Conservation (phyloP, 2,329 filamentous ascomycete species). For the Calonectria pauciramosa region DNA sequence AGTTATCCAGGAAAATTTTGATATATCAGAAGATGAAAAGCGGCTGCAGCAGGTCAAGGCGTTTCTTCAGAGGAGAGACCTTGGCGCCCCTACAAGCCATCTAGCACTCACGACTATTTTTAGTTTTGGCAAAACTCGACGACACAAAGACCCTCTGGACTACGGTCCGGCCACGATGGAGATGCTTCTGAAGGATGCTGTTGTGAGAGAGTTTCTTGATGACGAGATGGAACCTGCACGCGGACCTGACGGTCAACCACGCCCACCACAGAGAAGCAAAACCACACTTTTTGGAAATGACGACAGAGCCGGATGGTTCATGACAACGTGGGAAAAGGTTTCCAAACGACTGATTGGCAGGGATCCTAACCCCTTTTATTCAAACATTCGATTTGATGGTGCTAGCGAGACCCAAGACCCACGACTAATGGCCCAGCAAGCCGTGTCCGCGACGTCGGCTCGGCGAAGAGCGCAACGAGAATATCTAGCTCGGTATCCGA, state of each 20-base stretch:
- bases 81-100: slow-evolving; percentile 80
- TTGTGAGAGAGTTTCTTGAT: slow-evolving; percentile 94
- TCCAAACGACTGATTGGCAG: slow-evolving; percentile 69
- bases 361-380: slow-evolving; percentile 96
- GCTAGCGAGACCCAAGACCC: slow-evolving; percentile 86
- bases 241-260: slow-evolving; percentile 49
- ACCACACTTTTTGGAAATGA: slow-evolving; percentile 55
- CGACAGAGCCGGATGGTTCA: slow-evolving; percentile 70
- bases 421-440: slow-evolving; percentile 89
- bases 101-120: slow-evolving; percentile 82
- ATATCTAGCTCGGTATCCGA: slow-evolving; percentile 88
- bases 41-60: slow-evolving; percentile 95
- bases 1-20: slow-evolving; percentile 99
- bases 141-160: slow-evolving; percentile 85
- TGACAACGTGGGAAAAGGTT: slow-evolving; percentile 73
- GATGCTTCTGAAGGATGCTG: slow-evolving; percentile 96
- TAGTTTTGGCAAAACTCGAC: slow-evolving; percentile 70
- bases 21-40: slow-evolving; percentile 98
- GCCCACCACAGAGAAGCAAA: slow-evolving; percentile 48
- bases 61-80: slow-evolving; percentile 91
- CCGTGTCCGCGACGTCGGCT: slow-evolving; percentile 84
- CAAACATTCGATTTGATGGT: slow-evolving; percentile 76
- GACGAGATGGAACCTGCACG: slow-evolving; percentile 56
- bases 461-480: slow-evolving; percentile 91
- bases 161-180: slow-evolving; percentile 94